These are phyloP conservation scores for Macadamia integrifolia DNA, from an alignment of 164 flowering plant genomes.

Conservation along the genomic window DNA sequence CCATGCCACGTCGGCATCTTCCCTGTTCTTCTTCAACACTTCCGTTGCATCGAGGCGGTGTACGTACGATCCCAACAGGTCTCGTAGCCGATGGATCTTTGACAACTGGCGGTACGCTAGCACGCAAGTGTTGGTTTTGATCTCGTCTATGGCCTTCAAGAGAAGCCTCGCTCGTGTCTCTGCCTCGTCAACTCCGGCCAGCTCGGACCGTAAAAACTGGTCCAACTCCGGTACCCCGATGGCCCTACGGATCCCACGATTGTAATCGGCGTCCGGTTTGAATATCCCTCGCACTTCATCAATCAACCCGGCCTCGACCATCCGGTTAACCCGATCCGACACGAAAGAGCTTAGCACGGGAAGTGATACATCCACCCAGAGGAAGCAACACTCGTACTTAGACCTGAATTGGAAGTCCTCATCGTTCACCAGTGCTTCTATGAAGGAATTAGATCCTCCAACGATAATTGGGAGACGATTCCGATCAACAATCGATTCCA, in stretches of 20 bases:
- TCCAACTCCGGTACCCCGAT: slow-evolving; percentile 78
- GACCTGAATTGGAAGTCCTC: slow-evolving; percentile 26
- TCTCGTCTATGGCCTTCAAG: slow-evolving; percentile 31
- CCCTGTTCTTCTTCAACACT: slow-evolving; percentile 30
- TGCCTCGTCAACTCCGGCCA: slow-evolving; percentile 3
- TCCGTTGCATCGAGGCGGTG: slow-evolving; percentile 67
- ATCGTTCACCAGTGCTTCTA: slow-evolving; percentile 52
- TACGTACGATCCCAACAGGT: slow-evolving; percentile 40
- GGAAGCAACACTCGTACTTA: slow-evolving; percentile 59
- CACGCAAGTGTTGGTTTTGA: slow-evolving; percentile 53
- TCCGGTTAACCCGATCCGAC: slow-evolving; percentile 53
- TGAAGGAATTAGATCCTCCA: slow-evolving; percentile 83
- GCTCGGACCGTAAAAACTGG: slow-evolving; percentile 31
- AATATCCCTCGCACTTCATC: slow-evolving; percentile 46
- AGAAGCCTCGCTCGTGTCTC: slow-evolving; percentile 24
- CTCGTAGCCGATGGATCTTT: slow-evolving; percentile 48
- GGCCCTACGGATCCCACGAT: slow-evolving; percentile 54
- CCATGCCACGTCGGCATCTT: slow-evolving; percentile 56
- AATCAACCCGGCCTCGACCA: slow-evolving; percentile 59
- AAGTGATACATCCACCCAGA: slow-evolving; percentile 70
- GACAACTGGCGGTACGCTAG: slow-evolving; percentile 45
- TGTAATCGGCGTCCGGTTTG: slow-evolving; percentile 41
- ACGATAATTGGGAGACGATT: slow-evolving; percentile 65
- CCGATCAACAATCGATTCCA: slow-evolving; percentile 35
- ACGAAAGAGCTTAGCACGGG: slow-evolving; percentile 46